Evolutionary conservation across 1,139 yeast genomes (phyloP), one percentile per base, ranked within the genome.

Genomic region (Pneumocystis wakefieldiae): DNA sequence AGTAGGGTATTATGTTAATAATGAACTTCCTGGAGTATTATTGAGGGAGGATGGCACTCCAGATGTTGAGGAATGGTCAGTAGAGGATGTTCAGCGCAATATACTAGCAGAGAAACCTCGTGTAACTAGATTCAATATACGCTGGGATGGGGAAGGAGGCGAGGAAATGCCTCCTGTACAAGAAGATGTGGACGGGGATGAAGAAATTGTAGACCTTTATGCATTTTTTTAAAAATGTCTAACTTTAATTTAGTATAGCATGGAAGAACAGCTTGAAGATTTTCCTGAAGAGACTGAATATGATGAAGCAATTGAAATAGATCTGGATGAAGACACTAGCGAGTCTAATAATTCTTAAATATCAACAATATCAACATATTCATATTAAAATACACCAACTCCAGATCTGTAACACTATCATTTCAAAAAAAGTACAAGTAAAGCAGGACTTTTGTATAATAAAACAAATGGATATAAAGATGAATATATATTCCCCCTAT

Each of bases 31-130:
- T 71, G 63, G 63, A 3, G 53, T 57, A n/a, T 48, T 24, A 24
- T 48, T 48, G 7, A 24, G n/a, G 12, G 55, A 48, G 3, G 55
- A 48, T 24, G 55, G 55, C 3, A 19, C 32, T 10, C 55, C 55
- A 48, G 57, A 62, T 53, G n/a, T 60, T 6, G 63, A 62, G 15
- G 48, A 59, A 62, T 59, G 55, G 64, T 53, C 64, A 12, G 91
- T 92, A 17, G 97, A 91, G 64, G 95, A 87, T 71, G 96, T 92
- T 55, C 95, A 88, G 59, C 81, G 99, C 71, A 94, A 91, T 74
- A 88, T 92, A 61, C 77, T 94, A 66, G 97, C 97, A 1, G 98
- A 94, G 72, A 94, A 92, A 76, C 99, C 99, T 48, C 80, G 98
- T 69, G 98, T 94, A 57, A 92, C 99, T 10, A 79, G 97, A 69